Evolutionary conservation across 805 yeast species (phyloP), one percentile per base, ranked within the genome.

Genomic region (Sugiyamaella valdiviana): DNA sequence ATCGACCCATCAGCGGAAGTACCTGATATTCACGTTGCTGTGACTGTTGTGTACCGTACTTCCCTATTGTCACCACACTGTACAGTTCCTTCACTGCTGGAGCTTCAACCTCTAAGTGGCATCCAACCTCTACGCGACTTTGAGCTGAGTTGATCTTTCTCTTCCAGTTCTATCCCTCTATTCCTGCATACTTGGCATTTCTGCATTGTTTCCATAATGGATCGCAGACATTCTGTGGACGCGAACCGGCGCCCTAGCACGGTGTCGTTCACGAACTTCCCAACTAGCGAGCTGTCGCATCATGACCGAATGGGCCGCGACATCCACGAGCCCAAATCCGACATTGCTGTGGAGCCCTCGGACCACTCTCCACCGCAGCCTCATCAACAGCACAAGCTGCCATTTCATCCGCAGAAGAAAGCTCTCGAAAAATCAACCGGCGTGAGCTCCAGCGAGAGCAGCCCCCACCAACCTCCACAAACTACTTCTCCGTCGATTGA

Each of bases 191-290:
- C 26, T 23, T n/a, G n/a, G n/a, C n/a, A n/a, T n/a, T n/a, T n/a
- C n/a, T n/a, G n/a, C n/a, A n/a, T n/a, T n/a, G n/a, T n/a, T n/a
- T n/a, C 6, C 10, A 26, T 7, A 26, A 26, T 26, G 32, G 32
- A 26, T n/a, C 32, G 32, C 9, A 26, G 32, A 26, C 2, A 10
- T 12, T 26, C 32, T 12, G 32, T 10, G 3, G 32, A 26, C 32
- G 32, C 32, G 3, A 26, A n/a, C 32, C 36, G 44, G 15, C 36
- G 44, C 19, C 44, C 44, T 3, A 41, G 44, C 21, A 26, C 44
- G 10, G 44, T 41, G 37, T 41, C 44, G 36, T 41, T 41, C 21
- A 41, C 44, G 2, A 26, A 21, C 44, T 26, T 3, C 32, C 32
- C 32, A 12, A 26, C 32, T 6, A 26, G 32, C 32, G 32, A 26